A percentile compares a stretch with the other conserved stretches of the same genome.
Conservation (phyloP, 257 asterid species). For the Scutellaria baicalensis region DNA sequence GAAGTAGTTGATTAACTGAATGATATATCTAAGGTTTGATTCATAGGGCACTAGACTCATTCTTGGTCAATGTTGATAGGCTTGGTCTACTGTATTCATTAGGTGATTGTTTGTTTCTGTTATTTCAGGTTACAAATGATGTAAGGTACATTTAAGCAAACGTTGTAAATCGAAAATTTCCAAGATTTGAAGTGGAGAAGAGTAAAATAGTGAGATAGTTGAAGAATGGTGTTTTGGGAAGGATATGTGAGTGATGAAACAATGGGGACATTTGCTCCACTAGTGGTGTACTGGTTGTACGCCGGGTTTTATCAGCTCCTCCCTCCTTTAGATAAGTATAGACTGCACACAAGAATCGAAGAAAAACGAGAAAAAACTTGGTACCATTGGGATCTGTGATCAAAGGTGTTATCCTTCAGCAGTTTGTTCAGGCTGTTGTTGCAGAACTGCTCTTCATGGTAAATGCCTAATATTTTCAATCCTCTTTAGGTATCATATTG, state of each 20-base stretch:
- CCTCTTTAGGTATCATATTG: not conserved
- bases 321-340: slow-evolving; percentile 63
- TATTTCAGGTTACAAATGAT: slow-evolving; percentile 22
- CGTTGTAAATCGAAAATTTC: slow-evolving; percentile 26
- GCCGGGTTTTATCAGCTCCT: slow-evolving; percentile 82
- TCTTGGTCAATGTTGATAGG: not conserved
- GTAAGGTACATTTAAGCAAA: slow-evolving; percentile 14
- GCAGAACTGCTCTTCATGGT: slow-evolving; percentile 81
- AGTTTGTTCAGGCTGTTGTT: slow-evolving; percentile 60
- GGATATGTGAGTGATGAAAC: slow-evolving; percentile 74
- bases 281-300: slow-evolving; percentile 78
- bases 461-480: slow-evolving; percentile 9
- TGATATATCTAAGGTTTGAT: not conserved
- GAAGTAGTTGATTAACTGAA: not conserved
- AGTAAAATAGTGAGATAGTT: slow-evolving; percentile 2
- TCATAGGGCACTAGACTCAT: not conserved
- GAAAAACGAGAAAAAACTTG: slow-evolving; percentile 61
- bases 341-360: slow-evolving; percentile 71
- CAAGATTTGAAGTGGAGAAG: slow-evolving; percentile 1
- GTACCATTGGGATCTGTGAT: slow-evolving; percentile 64
- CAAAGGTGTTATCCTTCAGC: slow-evolving; percentile 77
- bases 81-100: not conserved
- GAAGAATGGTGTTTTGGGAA: slow-evolving; percentile 81
- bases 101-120: slow-evolving; percentile 4
- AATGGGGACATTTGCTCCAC: slow-evolving; percentile 92